Evolutionary conservation across 495 filamentous ascomycete species (phyloP).

Genomic region (Stereocaulon alpinum): DNA sequence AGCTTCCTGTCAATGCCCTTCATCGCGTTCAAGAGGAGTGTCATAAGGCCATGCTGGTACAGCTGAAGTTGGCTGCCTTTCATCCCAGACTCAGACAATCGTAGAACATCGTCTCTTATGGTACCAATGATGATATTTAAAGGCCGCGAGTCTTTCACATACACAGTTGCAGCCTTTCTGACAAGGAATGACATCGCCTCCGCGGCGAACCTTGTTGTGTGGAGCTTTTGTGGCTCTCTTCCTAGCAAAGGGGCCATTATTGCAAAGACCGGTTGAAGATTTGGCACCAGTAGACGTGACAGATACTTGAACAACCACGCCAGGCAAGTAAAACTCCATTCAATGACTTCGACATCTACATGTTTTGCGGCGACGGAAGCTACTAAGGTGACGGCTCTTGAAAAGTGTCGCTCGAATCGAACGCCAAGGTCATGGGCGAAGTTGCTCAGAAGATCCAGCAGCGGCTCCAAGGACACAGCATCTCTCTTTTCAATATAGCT

Average conservation of each 20-base stretch:
- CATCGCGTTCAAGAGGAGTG: slow-evolving; percentile 76
- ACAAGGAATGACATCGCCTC: slow-evolving; percentile 92
- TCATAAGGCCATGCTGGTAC: slow-evolving; percentile 83
- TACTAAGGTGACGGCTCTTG: slow-evolving; percentile 56
- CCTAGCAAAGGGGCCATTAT: slow-evolving; percentile 81
- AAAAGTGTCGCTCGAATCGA: slow-evolving; percentile 84
- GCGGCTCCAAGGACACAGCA: slow-evolving; percentile 65
- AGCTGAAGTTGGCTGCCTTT: slow-evolving; percentile 36
- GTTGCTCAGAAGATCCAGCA: slow-evolving; percentile 72
- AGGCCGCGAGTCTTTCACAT: slow-evolving; percentile 57
- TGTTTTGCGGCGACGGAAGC: slow-evolving; percentile 52
- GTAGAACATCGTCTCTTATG: slow-evolving; percentile 55
- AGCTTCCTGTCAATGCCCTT: slow-evolving; percentile 70
- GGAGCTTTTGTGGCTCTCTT: slow-evolving; percentile 64
- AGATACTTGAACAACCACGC: slow-evolving; percentile 97
- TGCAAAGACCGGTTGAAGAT: slow-evolving; percentile 72
- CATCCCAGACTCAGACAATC: slow-evolving; percentile 39
- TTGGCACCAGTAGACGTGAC: slow-evolving; percentile 70
- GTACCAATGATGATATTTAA: slow-evolving; percentile 58
- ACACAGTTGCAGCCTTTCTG: slow-evolving; percentile 68
- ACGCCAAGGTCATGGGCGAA: slow-evolving; percentile 85
- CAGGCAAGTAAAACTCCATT: slow-evolving; percentile 93
- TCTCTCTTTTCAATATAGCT: slow-evolving; percentile 70
- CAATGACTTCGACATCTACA: slow-evolving; percentile 64
- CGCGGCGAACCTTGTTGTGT: slow-evolving; percentile 83